These are phyloP conservation scores for Gigaspora rosea DNA, from an alignment of 192 early-diverging fungal species.

Conservation along the genomic window DNA sequence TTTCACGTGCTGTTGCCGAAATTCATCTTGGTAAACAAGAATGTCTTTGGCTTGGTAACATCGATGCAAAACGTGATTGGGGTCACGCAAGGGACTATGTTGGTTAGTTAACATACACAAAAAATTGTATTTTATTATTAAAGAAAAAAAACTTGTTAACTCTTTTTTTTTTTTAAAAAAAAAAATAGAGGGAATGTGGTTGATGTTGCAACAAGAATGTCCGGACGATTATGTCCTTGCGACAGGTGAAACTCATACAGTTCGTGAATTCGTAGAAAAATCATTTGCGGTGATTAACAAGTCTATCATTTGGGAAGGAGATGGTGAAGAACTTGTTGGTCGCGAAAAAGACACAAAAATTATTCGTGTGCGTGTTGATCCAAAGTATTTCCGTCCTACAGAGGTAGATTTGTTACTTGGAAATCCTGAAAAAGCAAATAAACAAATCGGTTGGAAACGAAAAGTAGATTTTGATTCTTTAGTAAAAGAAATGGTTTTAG, in stretches of 20 bases:
- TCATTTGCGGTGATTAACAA: constrained; percentile 64
- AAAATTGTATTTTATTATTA: not conserved
- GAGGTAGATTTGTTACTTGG: constrained; percentile 78
- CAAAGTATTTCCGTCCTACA: constrained; percentile 79
- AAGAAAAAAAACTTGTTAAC: not conserved
- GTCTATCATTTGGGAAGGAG: constrained; percentile 68
- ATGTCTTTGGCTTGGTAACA: constrained; percentile 73
- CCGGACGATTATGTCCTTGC: constrained; percentile 77
- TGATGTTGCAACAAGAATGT: constrained; percentile 75
- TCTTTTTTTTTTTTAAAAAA: not conserved
- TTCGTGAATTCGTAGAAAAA: constrained; percentile 75
- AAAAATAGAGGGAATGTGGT: constrained; percentile 72
- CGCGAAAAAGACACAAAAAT: constrained; percentile 53
- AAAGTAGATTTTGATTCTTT: constrained; percentile 71
- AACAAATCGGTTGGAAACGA: constrained; percentile 64
- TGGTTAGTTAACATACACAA: not conserved
- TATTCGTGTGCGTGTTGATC: constrained; percentile 65
- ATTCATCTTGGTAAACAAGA: constrained; percentile 68
- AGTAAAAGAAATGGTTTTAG: constrained; percentile 66
- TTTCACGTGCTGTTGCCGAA: constrained; percentile 73
- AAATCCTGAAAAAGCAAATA: constrained; percentile 71
- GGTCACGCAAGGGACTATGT: constrained; percentile 79
- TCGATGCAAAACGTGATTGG: constrained; percentile 82
- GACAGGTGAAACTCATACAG: constrained; percentile 80
- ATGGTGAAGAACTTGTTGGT: constrained; percentile 63